These are phyloP conservation scores for Venturia pyrina DNA, from an alignment of 2,329 filamentous ascomycete genomes.

Conservation along the genomic window DNA sequence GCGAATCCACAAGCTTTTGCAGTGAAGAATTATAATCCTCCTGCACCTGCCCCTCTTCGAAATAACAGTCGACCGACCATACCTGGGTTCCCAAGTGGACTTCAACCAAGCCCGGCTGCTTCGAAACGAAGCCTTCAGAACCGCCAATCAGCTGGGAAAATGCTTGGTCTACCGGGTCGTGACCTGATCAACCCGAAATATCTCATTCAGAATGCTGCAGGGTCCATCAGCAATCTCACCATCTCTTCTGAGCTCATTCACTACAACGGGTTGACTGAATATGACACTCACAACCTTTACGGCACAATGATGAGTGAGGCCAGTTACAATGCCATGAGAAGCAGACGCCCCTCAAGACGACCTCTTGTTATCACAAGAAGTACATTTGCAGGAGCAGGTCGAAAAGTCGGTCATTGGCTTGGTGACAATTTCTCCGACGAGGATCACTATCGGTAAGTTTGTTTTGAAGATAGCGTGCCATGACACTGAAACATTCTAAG, in stretches of 20 bases:
- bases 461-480: neutral
- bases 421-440: slow-evolving; percentile 43
- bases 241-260: slow-evolving; percentile 60
- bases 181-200: slow-evolving; percentile 57
- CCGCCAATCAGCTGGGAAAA: slow-evolving; percentile 13
- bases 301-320: slow-evolving; percentile 64
- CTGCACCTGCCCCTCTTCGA: slow-evolving; percentile 52
- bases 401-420: slow-evolving; percentile 50
- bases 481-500: slow-evolving; percentile 14
- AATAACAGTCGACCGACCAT: slow-evolving; percentile 48
- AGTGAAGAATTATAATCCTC: slow-evolving; percentile 41
- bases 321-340: slow-evolving; percentile 56
- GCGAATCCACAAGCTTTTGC: slow-evolving; percentile 28
- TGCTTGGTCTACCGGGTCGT: slow-evolving; percentile 50
- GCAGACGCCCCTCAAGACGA: slow-evolving; percentile 51
- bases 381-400: slow-evolving; percentile 63
- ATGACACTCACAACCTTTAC: slow-evolving; percentile 70
- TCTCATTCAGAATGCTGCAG: slow-evolving; percentile 52
- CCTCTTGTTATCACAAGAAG: slow-evolving; percentile 67
- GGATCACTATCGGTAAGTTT: slow-evolving; percentile 27
- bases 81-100: slow-evolving; percentile 57
- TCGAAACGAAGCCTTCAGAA: neutral
- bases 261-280: slow-evolving; percentile 55
- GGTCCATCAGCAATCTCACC: slow-evolving; percentile 34
- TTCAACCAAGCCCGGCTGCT: slow-evolving; percentile 44